A percentile compares a stretch with the other conserved stretches of the same genome.
phyloP scores from a whole-genome alignment of 257 asterid species.

The Jacaranda mimosifolia region DNA sequence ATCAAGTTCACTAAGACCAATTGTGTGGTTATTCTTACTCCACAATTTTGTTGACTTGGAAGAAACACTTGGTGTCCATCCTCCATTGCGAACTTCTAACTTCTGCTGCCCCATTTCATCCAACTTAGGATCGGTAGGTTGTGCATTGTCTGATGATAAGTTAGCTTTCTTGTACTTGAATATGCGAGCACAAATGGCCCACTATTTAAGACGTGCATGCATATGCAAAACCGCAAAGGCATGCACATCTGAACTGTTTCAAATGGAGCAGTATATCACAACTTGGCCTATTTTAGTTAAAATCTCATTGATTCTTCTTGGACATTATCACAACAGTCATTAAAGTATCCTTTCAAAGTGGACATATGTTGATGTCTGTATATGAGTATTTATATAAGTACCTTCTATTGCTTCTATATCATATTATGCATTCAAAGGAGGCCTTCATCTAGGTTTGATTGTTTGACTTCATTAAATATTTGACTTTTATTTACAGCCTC shows the following conservation, averaged over 20 bases:
- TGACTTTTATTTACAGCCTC: too few relatives aligned
- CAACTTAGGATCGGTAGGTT: slow-evolving; percentile 21
- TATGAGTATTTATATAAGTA: too few relatives aligned
- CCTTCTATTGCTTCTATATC: too few relatives aligned
- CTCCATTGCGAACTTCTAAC: slow-evolving; percentile 43
- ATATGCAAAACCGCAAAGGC: too few relatives aligned
- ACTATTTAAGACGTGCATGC: neutral
- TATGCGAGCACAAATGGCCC: slow-evolving; percentile 41
- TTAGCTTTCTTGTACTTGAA: slow-evolving; percentile 43
- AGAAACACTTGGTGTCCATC: slow-evolving; percentile 30
- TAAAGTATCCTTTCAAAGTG: too few relatives aligned
- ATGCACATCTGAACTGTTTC: neutral
- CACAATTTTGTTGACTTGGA: slow-evolving; percentile 40
- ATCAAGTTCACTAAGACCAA: slow-evolving; percentile 63
- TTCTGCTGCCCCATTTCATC: slow-evolving; percentile 46
- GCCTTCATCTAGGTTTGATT: too few relatives aligned
- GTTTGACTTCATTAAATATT: too few relatives aligned
- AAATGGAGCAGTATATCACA: neutral
- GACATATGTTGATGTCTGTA: too few relatives aligned
- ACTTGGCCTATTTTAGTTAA: too few relatives aligned
- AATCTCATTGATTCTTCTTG: too few relatives aligned
- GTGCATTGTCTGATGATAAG: slow-evolving; percentile 42
- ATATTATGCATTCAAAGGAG: too few relatives aligned
- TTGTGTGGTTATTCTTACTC: slow-evolving; percentile 67
- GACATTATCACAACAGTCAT: too few relatives aligned